Evolutionary conservation across 2,329 filamentous ascomycete species (phyloP).

Genomic region (Cercospora berteroae): DNA sequence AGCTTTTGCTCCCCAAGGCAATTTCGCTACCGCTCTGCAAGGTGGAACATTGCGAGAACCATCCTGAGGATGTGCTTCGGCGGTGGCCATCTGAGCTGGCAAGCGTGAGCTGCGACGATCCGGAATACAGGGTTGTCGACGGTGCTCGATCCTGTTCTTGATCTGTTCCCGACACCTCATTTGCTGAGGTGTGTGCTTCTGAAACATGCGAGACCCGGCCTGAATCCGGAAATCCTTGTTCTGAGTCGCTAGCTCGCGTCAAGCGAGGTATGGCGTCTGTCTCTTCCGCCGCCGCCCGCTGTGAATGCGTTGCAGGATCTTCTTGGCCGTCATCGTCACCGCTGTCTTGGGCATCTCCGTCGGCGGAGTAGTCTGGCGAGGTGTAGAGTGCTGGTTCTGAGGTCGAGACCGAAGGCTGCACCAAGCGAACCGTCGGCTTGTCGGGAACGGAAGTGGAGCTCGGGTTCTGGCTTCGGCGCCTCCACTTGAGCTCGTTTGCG

Average conservation of each 20-base stretch:
- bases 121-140: constrained; percentile 28
- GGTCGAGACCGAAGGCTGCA: constrained; percentile 30
- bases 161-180: constrained; percentile 29
- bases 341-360: constrained; percentile 6
- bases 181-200: constrained; percentile 27
- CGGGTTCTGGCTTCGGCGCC: constrained; percentile 11
- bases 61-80: constrained; percentile 30
- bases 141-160: constrained; percentile 25
- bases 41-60: constrained; percentile 32
- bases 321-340: constrained; percentile 12
- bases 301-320: constrained; percentile 1
- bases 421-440: constrained; percentile 37
- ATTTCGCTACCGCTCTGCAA: constrained; percentile 29
- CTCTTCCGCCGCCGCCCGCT: constrained; percentile 10
- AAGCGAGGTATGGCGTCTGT: constrained; percentile 22
- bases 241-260: constrained; percentile 30
- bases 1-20: constrained; percentile 23
- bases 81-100: constrained; percentile 30
- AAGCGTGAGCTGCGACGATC: constrained; percentile 24
- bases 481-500: constrained; percentile 7
- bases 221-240: constrained; percentile 29
- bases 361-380: constrained; percentile 2
- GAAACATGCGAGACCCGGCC: constrained; percentile 32
- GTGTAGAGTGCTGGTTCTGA: background rate
- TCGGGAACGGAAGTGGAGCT: constrained; percentile 10